phyloP scores from a whole-genome alignment of 495 filamentous ascomycete genomes.

The Sphaerosporella brunnea region DNA sequence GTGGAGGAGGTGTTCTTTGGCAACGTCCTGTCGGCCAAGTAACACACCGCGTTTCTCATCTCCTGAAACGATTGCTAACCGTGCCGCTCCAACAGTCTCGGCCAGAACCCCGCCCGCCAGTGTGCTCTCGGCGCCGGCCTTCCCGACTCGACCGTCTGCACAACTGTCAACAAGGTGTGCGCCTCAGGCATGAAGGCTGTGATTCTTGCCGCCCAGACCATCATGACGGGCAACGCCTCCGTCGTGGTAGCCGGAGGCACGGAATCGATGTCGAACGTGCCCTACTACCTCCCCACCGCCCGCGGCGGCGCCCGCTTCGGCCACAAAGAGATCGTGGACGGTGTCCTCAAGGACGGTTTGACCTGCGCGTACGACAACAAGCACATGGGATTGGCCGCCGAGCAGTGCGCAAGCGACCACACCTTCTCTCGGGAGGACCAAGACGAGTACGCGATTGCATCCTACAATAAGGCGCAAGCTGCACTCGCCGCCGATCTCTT shows the following conservation, averaged over 20 bases:
- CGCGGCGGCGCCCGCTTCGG: conserved; percentile 81
- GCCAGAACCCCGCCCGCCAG: conserved; percentile 90
- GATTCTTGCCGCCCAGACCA: conserved; percentile 86
- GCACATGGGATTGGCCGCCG: conserved; percentile 82
- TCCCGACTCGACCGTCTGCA: conserved; percentile 56
- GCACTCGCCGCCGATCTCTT: conserved; percentile 66
- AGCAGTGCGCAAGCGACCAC: conserved; percentile 81
- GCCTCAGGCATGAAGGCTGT: conserved; percentile 85
- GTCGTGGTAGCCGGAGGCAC: conserved; percentile 79
- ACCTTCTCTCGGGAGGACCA: conserved; percentile 61
- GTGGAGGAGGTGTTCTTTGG: conserved; percentile 95
- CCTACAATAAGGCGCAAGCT: conserved; percentile 77
- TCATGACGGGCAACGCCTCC: conserved; percentile 82
- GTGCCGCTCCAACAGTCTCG: conserved; percentile 60
- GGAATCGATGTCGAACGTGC: conserved; percentile 94
- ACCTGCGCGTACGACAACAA: conserved; percentile 78
- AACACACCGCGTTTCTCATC: too few species aligned
- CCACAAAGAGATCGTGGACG: conserved; percentile 69
- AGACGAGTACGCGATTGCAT: conserved; percentile 83
- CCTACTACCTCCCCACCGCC: conserved; percentile 81
- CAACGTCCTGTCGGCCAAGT: conserved; percentile 95
- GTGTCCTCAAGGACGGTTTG: conserved; percentile 78
- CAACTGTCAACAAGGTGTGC: conserved; percentile 97
- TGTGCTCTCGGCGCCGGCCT: conserved; percentile 80
- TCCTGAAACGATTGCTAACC: too few species aligned